Percentiles rank a stretch among this genome's conserved stretches.
Conservation (phyloP, 352 stramenopile genomes). For the Phytophthora quininea region DNA sequence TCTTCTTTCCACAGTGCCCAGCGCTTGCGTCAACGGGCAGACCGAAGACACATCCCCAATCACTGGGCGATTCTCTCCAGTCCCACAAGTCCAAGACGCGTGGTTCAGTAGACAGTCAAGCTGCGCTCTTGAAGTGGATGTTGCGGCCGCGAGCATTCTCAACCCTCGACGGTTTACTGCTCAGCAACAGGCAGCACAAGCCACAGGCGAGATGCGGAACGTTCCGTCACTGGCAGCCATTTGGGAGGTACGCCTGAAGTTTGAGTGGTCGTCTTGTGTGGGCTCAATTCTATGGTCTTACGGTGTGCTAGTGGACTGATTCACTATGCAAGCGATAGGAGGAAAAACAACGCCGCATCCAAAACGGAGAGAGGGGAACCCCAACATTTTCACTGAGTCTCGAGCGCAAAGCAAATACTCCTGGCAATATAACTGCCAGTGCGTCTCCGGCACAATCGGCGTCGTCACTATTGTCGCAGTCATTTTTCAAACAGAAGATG, state of each 20-base stretch:
- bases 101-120: slow-evolving; percentile 79
- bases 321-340: slow-evolving; percentile 48
- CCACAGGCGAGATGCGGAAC: slow-evolving; percentile 51
- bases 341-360: slow-evolving; percentile 58
- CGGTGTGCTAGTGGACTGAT: slow-evolving; percentile 4
- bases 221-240: slow-evolving; percentile 83
- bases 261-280: neutral
- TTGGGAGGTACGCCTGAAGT: slow-evolving; percentile 61
- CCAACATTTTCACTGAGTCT: slow-evolving; percentile 62
- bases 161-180: slow-evolving; percentile 58
- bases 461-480: slow-evolving; percentile 76
- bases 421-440: slow-evolving; percentile 18
- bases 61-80: slow-evolving; percentile 35
- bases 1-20: slow-evolving; percentile 44
- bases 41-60: slow-evolving; percentile 21
- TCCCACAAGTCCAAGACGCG: slow-evolving; percentile 32
- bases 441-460: slow-evolving; percentile 42
- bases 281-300: neutral
- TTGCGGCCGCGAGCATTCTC: slow-evolving; percentile 67
- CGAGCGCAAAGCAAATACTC: slow-evolving; percentile 39
- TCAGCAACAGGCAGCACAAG: slow-evolving; percentile 50
- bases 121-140: slow-evolving; percentile 77
- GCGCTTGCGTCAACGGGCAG: slow-evolving; percentile 42
- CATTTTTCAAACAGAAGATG: slow-evolving; percentile 84
- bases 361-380: slow-evolving; percentile 56